phyloP scores from a whole-genome alignment of 2,329 filamentous ascomycete species.

The Ascosphaera acerosa region DNA sequence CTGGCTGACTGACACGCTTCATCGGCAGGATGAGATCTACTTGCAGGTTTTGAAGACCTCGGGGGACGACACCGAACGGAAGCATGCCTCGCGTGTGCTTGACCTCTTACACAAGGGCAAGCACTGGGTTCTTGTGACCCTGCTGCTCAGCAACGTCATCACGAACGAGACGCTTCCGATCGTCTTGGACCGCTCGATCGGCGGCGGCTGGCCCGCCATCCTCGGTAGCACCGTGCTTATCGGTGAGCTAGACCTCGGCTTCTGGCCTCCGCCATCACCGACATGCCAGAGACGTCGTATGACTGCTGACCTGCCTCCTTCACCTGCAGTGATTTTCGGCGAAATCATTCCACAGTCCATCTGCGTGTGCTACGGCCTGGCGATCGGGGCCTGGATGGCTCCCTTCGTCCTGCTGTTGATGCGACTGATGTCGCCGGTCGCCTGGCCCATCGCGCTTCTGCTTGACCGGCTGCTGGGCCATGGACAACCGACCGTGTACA shows the following conservation, averaged over 20 bases:
- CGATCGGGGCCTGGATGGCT: slow-evolving; percentile 84
- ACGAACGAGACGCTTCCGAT: slow-evolving; percentile 94
- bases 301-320: too few species aligned
- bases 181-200: slow-evolving; percentile 76
- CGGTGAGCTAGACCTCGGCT: slow-evolving; percentile 29
- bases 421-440: slow-evolving; percentile 72
- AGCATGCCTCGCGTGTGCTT: slow-evolving; percentile 60
- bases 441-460: slow-evolving; percentile 87
- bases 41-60: slow-evolving; percentile 81
- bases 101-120: slow-evolving; percentile 65
- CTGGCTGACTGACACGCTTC: neutral
- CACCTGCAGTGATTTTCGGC: slow-evolving; percentile 68
- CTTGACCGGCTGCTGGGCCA: slow-evolving; percentile 82
- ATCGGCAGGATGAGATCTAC: slow-evolving; percentile 66
- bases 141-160: slow-evolving; percentile 87
- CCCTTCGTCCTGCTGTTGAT: slow-evolving; percentile 69
- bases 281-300: neutral
- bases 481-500: slow-evolving; percentile 74
- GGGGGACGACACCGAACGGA: slow-evolving; percentile 59
- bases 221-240: slow-evolving; percentile 83
- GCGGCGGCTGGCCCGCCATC: slow-evolving; percentile 83
- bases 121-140: slow-evolving; percentile 91
- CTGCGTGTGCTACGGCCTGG: slow-evolving; percentile 85
- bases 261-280: slow-evolving; percentile 2
- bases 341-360: slow-evolving; percentile 90